Evolutionary conservation across 352 stramenopile genomes (phyloP), one percentile per base, ranked within the genome.

Genomic region (Pythium monospermum): DNA sequence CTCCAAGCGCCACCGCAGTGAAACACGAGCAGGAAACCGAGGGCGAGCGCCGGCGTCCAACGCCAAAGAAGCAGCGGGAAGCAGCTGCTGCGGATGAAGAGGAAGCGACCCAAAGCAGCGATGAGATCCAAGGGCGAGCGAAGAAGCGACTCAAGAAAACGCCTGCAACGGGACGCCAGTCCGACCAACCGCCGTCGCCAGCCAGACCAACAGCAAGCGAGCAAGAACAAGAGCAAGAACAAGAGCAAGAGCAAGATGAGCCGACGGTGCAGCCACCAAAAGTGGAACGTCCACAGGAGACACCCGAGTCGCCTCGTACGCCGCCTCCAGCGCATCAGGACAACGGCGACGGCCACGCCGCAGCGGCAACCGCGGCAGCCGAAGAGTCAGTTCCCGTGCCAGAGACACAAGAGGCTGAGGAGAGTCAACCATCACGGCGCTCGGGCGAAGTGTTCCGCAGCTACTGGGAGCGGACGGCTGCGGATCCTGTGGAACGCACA

Each of bases 391-490:
- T 48, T 18, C 11, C 26, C 7, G 21, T 22, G 12, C 18, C 13
- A 8, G 21, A 28, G 10, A 13, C 41, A 19, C 18, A 6, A 8
- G 21, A 28, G 10, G 41, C 8, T 13, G 41, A 27, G 22, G 7
- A 32, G 21, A 22, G 26, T 10, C 5, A 42, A 27, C 6, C 10
- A 45, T 28, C 41, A 13, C 16, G 19, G n/a, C 45, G 19, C 8
- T 38, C 16, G 22, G 52, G 52, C 6, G 50, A 57, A 19, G 25
- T 57, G 1, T 55, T 61, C 21, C 32, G 16, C 6, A 37, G 51
- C 32, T 61, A 58, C 26, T 61, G 53, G 53, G 42, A 53, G n/a
- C 12, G 22, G 0, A 12, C 49, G 6, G 33, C 38, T 12, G 27
- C 21, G 6, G 47, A 53, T 38, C 40, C 33, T 3, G 8, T 32